Percentiles rank a stretch among this genome's conserved stretches.
These are phyloP conservation scores for Dactylellina sp. DNA, from an alignment of 2,329 filamentous ascomycete species.

Conservation along the genomic window DNA sequence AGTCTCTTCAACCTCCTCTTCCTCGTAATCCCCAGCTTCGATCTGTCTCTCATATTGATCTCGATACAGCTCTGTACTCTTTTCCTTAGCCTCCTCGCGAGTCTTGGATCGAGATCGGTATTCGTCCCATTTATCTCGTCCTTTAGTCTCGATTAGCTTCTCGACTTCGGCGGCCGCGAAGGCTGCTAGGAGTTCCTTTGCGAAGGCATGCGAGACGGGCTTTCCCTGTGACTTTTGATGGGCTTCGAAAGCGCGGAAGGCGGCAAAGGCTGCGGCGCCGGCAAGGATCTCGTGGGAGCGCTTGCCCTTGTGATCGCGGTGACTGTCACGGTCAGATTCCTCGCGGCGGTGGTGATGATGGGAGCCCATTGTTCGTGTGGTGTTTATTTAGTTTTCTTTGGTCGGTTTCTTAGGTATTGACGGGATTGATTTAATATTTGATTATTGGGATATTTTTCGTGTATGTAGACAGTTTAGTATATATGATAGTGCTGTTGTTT, in stretches of 20 bases:
- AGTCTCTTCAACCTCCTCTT: constrained; percentile 16
- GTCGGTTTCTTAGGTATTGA: background rate
- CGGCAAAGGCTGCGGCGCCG: constrained; percentile 80
- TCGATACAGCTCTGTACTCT: constrained; percentile 73
- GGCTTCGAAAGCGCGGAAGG: constrained; percentile 83
- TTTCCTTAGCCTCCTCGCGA: constrained; percentile 71
- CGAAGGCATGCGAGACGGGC: constrained; percentile 77
- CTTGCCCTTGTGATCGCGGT: constrained; percentile 69
- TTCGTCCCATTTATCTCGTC: constrained; percentile 66
- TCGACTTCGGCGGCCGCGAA: constrained; percentile 81
- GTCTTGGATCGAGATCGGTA: constrained; percentile 62
- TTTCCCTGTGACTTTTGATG: constrained; percentile 78
- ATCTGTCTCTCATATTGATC: constrained; percentile 69
- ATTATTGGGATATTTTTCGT: background rate
- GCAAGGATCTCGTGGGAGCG: constrained; percentile 80
- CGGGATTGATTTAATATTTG: background rate
- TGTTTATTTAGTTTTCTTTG: background rate
- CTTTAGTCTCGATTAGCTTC: constrained; percentile 78
- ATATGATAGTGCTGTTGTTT: background rate
- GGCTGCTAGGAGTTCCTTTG: constrained; percentile 80
- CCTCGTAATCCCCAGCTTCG: constrained; percentile 61
- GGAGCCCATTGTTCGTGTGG: too few species aligned
- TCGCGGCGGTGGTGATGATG: constrained; percentile 16
- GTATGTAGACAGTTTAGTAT: too few species aligned
- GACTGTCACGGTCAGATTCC: constrained; percentile 5